Evolutionary conservation across 306 rosid genomes (phyloP).

Genomic region (Cajanus cajan): DNA sequence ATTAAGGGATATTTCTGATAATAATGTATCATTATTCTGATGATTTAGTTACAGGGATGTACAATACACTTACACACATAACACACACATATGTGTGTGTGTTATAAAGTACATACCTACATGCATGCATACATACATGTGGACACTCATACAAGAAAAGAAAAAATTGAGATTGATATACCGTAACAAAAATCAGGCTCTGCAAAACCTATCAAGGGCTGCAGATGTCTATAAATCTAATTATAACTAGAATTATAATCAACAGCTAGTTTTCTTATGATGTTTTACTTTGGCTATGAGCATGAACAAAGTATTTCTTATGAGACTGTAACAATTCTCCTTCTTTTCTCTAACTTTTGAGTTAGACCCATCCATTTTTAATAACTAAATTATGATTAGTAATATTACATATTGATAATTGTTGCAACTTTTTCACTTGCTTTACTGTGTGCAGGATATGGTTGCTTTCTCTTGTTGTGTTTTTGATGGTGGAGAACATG

Average conservation of each 20-base stretch:
- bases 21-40: no score
- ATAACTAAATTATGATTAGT: no score
- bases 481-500: constrained; percentile 84
- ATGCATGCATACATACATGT: background rate
- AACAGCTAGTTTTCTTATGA: background rate
- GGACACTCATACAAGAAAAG: background rate
- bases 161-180: background rate
- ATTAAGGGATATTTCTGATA: no score
- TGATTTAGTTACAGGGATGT: no score
- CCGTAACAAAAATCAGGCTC: background rate
- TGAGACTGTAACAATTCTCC: no score
- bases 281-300: no score
- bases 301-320: no score
- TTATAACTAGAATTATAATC: background rate
- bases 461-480: constrained; percentile 98
- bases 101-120: background rate
- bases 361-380: no score
- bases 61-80: no score
- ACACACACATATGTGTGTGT: no score
- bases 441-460: constrained; percentile 73
- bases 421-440: constrained; percentile 23
- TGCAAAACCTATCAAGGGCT: background rate
- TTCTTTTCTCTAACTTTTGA: no score
- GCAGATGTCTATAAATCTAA: background rate
- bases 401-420: constrained; percentile 8